Conservation (phyloP, 371 early-diverging fungal species). For the Nematocida displodere region DNA sequence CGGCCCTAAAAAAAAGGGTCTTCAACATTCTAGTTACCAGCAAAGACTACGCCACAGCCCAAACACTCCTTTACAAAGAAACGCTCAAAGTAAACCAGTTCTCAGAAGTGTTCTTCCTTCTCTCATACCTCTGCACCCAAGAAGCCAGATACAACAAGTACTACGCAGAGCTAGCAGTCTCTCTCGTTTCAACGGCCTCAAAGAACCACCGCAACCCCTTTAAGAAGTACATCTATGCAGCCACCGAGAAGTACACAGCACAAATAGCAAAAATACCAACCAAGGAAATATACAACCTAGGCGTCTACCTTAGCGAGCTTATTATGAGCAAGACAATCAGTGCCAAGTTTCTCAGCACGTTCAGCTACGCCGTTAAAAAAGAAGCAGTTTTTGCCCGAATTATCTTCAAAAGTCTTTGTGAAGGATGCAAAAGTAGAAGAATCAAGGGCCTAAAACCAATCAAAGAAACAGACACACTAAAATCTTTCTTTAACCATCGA, state of each 20-base stretch:
- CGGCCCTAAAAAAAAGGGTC: conserved; percentile 39
- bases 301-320: background rate
- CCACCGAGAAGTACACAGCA: conserved; percentile 7
- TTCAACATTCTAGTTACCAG: conserved; percentile 27
- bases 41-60: conserved; percentile 34
- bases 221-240: conserved; percentile 28
- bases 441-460: background rate
- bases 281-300: conserved; percentile 47
- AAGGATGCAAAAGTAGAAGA: background rate
- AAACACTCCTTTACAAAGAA: conserved; percentile 44
- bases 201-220: conserved; percentile 23
- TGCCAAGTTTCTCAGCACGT: background rate
- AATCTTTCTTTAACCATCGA: background rate
- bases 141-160: conserved; percentile 25
- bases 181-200: conserved; percentile 21
- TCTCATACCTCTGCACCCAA: conserved; percentile 25
- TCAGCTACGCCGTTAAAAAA: background rate
- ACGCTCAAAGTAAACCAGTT: conserved; percentile 38
- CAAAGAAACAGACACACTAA: background rate
- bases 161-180: conserved; percentile 23
- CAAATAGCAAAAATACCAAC: background rate
- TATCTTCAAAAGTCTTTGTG: conserved; percentile 8
- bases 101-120: conserved; percentile 21
- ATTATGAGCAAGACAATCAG: background rate
- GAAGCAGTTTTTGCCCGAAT: background rate